A percentile compares a stretch with the other conserved stretches of the same genome.
These are phyloP conservation scores for Solanum aculeatissimum DNA, from an alignment of 305 asterid genomes.

Conservation along the genomic window DNA sequence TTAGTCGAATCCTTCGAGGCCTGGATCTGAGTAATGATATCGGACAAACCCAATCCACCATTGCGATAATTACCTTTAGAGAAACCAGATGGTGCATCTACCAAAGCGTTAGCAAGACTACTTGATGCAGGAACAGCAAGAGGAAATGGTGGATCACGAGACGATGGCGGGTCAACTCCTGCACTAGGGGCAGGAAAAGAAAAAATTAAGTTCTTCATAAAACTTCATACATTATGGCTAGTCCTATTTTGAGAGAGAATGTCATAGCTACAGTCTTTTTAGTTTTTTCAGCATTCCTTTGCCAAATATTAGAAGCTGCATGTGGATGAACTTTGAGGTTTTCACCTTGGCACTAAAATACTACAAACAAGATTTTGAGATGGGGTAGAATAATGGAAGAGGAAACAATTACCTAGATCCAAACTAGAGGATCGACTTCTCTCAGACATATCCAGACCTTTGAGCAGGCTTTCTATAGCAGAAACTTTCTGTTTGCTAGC, in stretches of 20 bases:
- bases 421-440: constrained; percentile 85
- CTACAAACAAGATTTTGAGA: constrained; percentile 1
- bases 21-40: constrained; percentile 89
- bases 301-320: background rate
- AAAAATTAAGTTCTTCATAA: constrained; percentile 38
- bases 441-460: constrained; percentile 79
- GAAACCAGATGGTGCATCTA: constrained; percentile 45
- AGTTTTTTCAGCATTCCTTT: background rate
- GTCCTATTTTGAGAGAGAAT: background rate
- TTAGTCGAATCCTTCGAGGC: constrained; percentile 81
- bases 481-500: constrained; percentile 97
- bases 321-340: background rate
- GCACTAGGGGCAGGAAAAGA: constrained; percentile 75
- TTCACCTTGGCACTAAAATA: background rate
- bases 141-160: constrained; percentile 99
- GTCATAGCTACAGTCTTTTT: background rate
- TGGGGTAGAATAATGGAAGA: constrained; percentile 12
- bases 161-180: constrained; percentile 99
- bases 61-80: constrained; percentile 65
- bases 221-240: background rate
- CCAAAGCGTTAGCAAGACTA: constrained; percentile 47
- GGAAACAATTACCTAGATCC: constrained; percentile 82
- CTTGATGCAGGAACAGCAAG: constrained; percentile 95
- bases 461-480: constrained; percentile 97
- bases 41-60: constrained; percentile 84